Base-by-base conservation (phyloP, 2,329 filamentous ascomycete species). In the Alternaria incomplexa region DNA sequence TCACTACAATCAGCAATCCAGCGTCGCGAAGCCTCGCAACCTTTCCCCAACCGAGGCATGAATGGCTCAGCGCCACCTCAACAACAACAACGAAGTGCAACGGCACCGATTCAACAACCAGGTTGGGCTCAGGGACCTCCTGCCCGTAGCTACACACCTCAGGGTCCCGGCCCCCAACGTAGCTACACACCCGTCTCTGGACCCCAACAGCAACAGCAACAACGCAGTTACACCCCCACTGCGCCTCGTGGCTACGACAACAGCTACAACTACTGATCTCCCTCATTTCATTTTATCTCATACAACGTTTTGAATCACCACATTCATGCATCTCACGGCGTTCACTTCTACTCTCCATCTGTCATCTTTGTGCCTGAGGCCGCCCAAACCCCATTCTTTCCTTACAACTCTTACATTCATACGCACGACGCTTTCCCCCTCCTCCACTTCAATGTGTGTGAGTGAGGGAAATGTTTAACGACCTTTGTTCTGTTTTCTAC, bases 1-100 rank as follows among this genome's bases (percentile, higher is more conserved):
- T 64, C 71, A 3, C 63, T 79, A n/a, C 77, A 78, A 53, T 76
- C 77, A 2, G 74, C 77, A 12, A 79, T 77, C n/a, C 77, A 78
- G 62, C 73, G 77, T 22, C 74, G 77, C 8, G 77, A 79, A 40
- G 75, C 75, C 12, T 74, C 75, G 8, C 72, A 79, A 15, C 75
- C 77, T 11, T 53, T 77, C 1, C 74, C 73, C 2, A 74, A 74
- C 46, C 71, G 74, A 17, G 70, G 65, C 5, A 74, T 74, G 65
- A 71, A 64, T 22, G 66, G 65, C 12, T 71, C 70, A 1, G 62
- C 63, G 1, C 58, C 58, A 3, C 62, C 62, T 13, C 72, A 70
- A 5, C 76, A 77, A 53, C 76, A 77, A 48, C 76, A 77, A 46
- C 72, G 77, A 4, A 80, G 77, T 56, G 76, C 70, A 8, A 80